Conservation (phyloP, 768 basidiomycete species). For the Suillus sp. region DNA sequence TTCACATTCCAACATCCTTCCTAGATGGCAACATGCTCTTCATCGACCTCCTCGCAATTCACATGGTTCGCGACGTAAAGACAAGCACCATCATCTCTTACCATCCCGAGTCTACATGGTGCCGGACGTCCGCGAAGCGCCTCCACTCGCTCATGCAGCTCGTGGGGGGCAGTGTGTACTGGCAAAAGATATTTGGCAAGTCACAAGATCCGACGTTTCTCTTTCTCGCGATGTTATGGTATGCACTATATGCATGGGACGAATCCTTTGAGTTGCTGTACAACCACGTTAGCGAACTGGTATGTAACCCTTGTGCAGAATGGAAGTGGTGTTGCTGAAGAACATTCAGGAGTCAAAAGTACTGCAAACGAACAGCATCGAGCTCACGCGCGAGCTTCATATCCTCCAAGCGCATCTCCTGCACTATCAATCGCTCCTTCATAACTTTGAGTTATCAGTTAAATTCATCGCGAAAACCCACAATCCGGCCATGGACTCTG, state of each 20-base stretch:
- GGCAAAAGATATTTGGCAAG: conserved; percentile 26
- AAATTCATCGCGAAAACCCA: conserved; percentile 49
- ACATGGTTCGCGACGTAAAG: conserved; percentile 44
- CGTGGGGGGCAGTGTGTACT: conserved; percentile 36
- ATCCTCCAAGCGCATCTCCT: conserved; percentile 59
- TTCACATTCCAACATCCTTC: conserved; percentile 5
- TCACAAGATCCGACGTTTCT: conserved; percentile 56
- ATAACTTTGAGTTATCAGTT: conserved; percentile 55
- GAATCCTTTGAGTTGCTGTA: conserved; percentile 56
- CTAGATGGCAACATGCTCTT: conserved; percentile 27
- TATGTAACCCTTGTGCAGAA: conserved; percentile 27
- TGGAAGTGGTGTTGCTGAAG: background rate
- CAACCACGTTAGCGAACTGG: conserved; percentile 51
- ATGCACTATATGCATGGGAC: conserved; percentile 64
- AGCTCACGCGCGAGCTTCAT: conserved; percentile 55
- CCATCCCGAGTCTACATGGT: conserved; percentile 26
- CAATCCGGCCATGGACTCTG: conserved; percentile 48
- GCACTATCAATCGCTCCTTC: conserved; percentile 54
- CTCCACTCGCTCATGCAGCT: conserved; percentile 33
- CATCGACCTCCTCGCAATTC: conserved; percentile 54
- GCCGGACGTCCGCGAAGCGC: conserved; percentile 23
- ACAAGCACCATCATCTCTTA: conserved; percentile 31
- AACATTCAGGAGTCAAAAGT: conserved; percentile 46
- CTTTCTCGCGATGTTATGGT: conserved; percentile 57
- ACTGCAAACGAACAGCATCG: conserved; percentile 41